These are phyloP conservation scores for Daedalea quercina DNA, from an alignment of 768 basidiomycete species.

Conservation along the genomic window DNA sequence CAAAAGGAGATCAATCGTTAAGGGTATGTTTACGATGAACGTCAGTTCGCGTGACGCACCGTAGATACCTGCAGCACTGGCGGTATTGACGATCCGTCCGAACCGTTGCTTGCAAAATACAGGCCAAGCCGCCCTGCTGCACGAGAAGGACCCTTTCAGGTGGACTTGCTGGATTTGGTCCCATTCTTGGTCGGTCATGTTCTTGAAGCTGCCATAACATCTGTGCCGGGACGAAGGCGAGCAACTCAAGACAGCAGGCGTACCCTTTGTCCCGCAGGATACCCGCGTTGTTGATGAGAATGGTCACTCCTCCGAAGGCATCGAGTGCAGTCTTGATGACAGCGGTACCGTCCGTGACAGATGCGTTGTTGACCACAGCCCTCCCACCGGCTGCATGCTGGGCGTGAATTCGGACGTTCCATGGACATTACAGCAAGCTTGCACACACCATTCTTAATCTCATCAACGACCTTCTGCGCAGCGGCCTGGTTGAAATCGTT, in stretches of 20 bases:
- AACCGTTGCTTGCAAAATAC: constrained; percentile 92
- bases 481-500: constrained; percentile 89
- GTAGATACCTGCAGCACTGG: constrained; percentile 91
- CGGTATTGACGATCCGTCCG: constrained; percentile 90
- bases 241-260: constrained; percentile 15
- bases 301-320: constrained; percentile 76
- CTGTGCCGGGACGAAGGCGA: neutral
- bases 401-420: neutral
- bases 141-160: constrained; percentile 88
- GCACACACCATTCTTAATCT: constrained; percentile 69
- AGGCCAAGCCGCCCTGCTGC: constrained; percentile 95
- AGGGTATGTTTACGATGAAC: neutral
- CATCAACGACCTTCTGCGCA: constrained; percentile 87
- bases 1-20: too few relatives aligned
- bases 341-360: constrained; percentile 78
- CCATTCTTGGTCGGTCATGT: constrained; percentile 94
- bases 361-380: constrained; percentile 82
- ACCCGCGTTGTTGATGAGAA: constrained; percentile 95
- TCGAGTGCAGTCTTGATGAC: constrained; percentile 85
- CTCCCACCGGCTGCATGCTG: constrained; percentile 68
- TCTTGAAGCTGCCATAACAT: constrained; percentile 67
- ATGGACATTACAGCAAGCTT: neutral
- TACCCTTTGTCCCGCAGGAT: constrained; percentile 80
- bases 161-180: constrained; percentile 87
- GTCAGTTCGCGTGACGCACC: constrained; percentile 38